Evolutionary conservation across 176 grass and related monocot species (phyloP).

Genomic region (Saccharum officinarum): DNA sequence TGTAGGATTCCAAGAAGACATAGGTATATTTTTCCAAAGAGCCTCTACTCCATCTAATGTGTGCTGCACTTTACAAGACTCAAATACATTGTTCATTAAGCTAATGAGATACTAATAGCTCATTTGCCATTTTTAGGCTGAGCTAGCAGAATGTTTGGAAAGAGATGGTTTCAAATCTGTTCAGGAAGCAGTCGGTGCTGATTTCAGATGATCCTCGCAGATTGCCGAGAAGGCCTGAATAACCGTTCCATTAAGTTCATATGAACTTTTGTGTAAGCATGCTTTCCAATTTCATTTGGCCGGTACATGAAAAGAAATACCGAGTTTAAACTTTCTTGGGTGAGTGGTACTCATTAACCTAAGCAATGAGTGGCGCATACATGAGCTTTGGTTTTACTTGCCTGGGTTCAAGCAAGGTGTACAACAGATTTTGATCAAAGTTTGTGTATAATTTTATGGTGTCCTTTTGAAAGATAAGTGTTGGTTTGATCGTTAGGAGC

Average conservation of each 20-base stretch:
- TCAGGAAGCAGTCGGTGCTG: constrained; percentile 78
- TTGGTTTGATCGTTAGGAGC: not conserved
- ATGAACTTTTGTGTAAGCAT: constrained; percentile 28
- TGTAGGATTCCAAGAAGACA: not conserved
- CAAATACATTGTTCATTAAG: not conserved
- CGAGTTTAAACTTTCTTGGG: constrained; percentile 35
- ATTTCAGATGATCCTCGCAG: constrained; percentile 51
- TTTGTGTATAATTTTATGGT: constrained; percentile 37
- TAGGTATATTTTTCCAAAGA: not conserved
- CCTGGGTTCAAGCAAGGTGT: constrained; percentile 34
- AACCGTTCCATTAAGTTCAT: constrained; percentile 18
- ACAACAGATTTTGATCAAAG: constrained; percentile 41
- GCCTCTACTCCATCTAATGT: not conserved
- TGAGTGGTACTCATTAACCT: constrained; percentile 17
- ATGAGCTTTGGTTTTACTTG: constrained; percentile 5
- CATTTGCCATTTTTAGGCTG: constrained; percentile 51
- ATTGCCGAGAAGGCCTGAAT: constrained; percentile 30
- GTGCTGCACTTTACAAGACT: not conserved
- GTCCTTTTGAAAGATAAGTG: not conserved
- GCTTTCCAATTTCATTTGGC: constrained; percentile 3
- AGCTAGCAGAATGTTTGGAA: constrained; percentile 89
- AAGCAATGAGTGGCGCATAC: constrained; percentile 19
- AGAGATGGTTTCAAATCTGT: constrained; percentile 94
- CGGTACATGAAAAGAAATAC: constrained; percentile 12
- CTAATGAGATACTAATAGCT: constrained; percentile 16